Evolutionary conservation across 1,284 basidiomycete species (phyloP).

Genomic region (Pascua guehoae): DNA sequence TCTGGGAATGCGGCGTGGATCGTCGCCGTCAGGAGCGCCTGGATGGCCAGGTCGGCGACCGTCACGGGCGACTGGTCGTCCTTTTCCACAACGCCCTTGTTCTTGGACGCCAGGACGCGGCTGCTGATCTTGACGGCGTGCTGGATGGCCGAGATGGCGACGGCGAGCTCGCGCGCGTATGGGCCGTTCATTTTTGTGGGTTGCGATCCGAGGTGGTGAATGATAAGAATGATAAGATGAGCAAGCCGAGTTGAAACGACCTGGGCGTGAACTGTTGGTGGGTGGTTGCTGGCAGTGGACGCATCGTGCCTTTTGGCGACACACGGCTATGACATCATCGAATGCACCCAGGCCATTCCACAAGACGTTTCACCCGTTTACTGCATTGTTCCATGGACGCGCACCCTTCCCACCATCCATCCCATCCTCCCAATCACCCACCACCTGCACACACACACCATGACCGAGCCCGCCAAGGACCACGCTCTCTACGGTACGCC

Average conservation of each 20-base stretch:
- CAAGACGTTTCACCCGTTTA: too few species aligned
- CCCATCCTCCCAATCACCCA: neutral
- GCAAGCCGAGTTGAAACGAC: too few species aligned
- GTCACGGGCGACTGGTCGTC: conserved; percentile 2
- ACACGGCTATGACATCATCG: too few species aligned
- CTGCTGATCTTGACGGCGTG: neutral
- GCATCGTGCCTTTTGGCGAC: too few species aligned
- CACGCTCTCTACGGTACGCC: conserved; percentile 6
- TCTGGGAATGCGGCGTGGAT: neutral
- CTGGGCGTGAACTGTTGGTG: too few species aligned
- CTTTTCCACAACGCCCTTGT: conserved; percentile 5
- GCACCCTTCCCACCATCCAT: too few species aligned
- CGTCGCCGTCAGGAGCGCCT: conserved; percentile 1
- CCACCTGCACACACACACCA: neutral
- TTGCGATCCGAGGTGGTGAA: too few species aligned
- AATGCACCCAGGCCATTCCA: too few species aligned
- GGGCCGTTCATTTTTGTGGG: neutral
- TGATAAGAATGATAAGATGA: too few species aligned
- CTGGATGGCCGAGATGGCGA: conserved; percentile 1
- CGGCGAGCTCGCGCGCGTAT: neutral
- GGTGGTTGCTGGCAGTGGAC: too few species aligned
- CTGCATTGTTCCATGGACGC: too few species aligned
- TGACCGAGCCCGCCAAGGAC: conserved; percentile 4
- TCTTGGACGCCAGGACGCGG: neutral
- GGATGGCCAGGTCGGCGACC: conserved; percentile 1